Percentiles rank a stretch among this genome's conserved stretches.
phyloP scores from a whole-genome alignment of 2,329 filamentous ascomycete genomes.

The Colletotrichum scovillei region DNA sequence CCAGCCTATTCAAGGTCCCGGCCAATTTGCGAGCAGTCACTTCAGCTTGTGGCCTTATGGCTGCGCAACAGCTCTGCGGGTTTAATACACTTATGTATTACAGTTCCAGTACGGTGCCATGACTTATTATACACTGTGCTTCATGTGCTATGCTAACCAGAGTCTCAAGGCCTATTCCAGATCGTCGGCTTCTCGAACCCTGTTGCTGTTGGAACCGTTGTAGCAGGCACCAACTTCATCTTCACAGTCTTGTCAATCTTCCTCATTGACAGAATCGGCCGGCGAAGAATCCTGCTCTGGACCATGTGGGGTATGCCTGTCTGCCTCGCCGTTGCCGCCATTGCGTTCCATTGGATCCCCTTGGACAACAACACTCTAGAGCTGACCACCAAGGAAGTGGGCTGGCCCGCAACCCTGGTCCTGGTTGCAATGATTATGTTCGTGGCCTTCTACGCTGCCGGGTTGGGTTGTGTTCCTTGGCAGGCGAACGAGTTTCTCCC shows the following conservation, averaged over 20 bases:
- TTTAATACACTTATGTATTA: slow-evolving; percentile 37
- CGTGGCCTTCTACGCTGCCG: slow-evolving; percentile 39
- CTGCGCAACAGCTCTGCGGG: slow-evolving; percentile 44
- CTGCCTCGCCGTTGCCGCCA: background rate
- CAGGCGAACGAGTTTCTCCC: slow-evolving; percentile 40
- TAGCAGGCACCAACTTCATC: slow-evolving; percentile 60
- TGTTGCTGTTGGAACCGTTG: slow-evolving; percentile 54
- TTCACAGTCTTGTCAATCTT: slow-evolving; percentile 61
- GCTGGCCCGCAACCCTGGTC: slow-evolving; percentile 3
- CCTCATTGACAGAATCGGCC: slow-evolving; percentile 57
- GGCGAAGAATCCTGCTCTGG: slow-evolving; percentile 55
- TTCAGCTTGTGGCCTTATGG: slow-evolving; percentile 56
- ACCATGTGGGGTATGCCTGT: slow-evolving; percentile 42
- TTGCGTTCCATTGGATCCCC: slow-evolving; percentile 21
- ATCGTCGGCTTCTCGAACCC: slow-evolving; percentile 47
- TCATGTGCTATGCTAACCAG: too few species aligned
- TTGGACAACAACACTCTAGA: slow-evolving; percentile 5
- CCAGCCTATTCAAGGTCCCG: slow-evolving; percentile 46
- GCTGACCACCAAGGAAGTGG: slow-evolving; percentile 2
- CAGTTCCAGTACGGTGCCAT: background rate
- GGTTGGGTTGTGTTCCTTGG: slow-evolving; percentile 38
- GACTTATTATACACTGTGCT: too few species aligned
- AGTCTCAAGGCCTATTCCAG: slow-evolving; percentile 22
- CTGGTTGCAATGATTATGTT: slow-evolving; percentile 37
- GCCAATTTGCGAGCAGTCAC: slow-evolving; percentile 53